Percentiles rank a stretch among this genome's conserved stretches.
Evolutionary conservation across 768 basidiomycete genomes (phyloP).

Genomic region (Rhizopogon rudus): DNA sequence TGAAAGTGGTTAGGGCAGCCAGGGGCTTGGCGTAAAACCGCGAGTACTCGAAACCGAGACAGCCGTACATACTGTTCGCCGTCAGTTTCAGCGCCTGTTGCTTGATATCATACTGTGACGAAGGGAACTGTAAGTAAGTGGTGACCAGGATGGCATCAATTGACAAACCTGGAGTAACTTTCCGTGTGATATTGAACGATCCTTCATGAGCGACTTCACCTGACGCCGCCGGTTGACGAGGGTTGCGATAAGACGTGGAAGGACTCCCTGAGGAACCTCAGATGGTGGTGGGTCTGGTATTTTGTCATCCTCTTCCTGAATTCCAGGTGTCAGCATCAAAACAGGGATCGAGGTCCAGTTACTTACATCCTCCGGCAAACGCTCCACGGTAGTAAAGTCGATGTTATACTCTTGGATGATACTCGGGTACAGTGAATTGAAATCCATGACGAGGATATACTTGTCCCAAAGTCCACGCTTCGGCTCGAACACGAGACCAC

Average conservation of each 20-base stretch:
- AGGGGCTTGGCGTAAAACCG: constrained; percentile 94
- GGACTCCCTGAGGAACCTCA: constrained; percentile 74
- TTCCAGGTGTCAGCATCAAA: not conserved
- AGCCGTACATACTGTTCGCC: constrained; percentile 99
- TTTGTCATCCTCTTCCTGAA: constrained; percentile 65
- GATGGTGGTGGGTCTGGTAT: constrained; percentile 84
- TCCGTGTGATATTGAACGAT: constrained; percentile 61
- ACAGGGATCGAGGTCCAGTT: not conserved
- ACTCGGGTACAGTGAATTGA: constrained; percentile 98
- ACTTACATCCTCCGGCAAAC: constrained; percentile 53
- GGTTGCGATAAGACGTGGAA: constrained; percentile 97
- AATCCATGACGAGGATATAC: constrained; percentile 98
- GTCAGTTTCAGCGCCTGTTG: constrained; percentile 97
- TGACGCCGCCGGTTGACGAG: constrained; percentile 85
- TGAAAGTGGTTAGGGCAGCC: constrained; percentile 96
- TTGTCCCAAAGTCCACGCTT: constrained; percentile 96
- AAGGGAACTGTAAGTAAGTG: not conserved
- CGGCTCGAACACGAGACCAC: constrained; percentile 96
- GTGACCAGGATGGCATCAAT: not conserved
- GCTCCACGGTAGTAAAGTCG: constrained; percentile 94
- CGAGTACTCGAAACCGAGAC: constrained; percentile 96
- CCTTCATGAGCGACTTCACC: constrained; percentile 95
- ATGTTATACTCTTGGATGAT: constrained; percentile 99
- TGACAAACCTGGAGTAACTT: constrained; percentile 76
- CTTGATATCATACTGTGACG: constrained; percentile 85